Conservation (phyloP, 768 basidiomycete species). For the Botryobasidium botryosum region DNA sequence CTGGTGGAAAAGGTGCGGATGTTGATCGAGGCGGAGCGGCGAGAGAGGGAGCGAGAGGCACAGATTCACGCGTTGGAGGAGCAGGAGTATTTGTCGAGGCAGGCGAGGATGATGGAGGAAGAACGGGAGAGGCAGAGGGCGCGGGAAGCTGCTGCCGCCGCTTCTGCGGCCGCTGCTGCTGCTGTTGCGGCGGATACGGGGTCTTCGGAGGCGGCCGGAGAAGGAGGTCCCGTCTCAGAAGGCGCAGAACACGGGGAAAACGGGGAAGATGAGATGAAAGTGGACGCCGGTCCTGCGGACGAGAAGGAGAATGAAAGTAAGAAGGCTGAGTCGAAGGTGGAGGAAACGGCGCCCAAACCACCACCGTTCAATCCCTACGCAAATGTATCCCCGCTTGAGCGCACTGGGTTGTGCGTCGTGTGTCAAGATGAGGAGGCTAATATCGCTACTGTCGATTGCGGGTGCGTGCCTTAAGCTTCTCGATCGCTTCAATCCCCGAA, state of each 20-base stretch:
- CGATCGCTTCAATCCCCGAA: background rate
- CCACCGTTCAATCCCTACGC: constrained; percentile 14
- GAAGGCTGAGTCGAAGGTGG: background rate
- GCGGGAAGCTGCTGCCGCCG: background rate
- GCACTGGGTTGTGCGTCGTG: constrained; percentile 70
- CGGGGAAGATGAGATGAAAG: constrained; percentile 6
- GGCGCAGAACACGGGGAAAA: too few relatives aligned
- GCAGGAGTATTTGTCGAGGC: constrained; percentile 12
- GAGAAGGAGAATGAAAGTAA: background rate
- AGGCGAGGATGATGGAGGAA: constrained; percentile 12
- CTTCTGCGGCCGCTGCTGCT: background rate
- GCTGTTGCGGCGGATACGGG: too few relatives aligned
- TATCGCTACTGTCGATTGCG: constrained; percentile 88
- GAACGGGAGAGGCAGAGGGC: constrained; percentile 1
- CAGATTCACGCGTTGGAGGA: constrained; percentile 26
- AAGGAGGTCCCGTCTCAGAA: too few relatives aligned
- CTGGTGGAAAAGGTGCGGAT: constrained; percentile 52
- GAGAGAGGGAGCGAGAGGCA: constrained; percentile 33
- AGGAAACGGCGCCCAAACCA: background rate
- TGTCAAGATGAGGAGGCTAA: constrained; percentile 93
- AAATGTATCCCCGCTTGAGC: constrained; percentile 34
- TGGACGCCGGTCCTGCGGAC: constrained; percentile 3
- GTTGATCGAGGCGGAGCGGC: constrained; percentile 46
- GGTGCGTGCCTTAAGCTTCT: constrained; percentile 31
- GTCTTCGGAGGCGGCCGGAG: too few relatives aligned